Base-by-base conservation (phyloP, 768 basidiomycete genomes). In the Termitomyces sp. region DNA sequence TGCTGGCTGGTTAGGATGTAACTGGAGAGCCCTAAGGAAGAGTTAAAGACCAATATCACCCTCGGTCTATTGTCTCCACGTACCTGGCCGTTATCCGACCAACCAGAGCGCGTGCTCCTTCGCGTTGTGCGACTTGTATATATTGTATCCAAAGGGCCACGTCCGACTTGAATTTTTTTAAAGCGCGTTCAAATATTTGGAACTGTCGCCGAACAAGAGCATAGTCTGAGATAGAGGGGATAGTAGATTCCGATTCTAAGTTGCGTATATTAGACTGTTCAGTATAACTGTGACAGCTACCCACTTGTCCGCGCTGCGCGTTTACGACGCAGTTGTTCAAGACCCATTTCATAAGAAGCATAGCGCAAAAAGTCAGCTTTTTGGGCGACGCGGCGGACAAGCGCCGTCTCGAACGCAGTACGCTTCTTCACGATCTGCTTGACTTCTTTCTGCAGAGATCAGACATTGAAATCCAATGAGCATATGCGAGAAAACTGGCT, bases 341-440 rank as follows among this genome's bases (percentile, higher is more conserved):
- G 79, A 11, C 81, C 81, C 85, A 93, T 94, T 74, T 95, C 93
- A 69, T 95, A 97, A 5, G 89, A 81, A n/a, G 84, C 87, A 75
- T 98, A 98, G 29, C 91, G 87, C 68, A 96, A 73, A 73, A 86
- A 97, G 72, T 98, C 95, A 11, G 83, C 77, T 72, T 95, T 95
- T 71, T 89, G 86, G 5, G 92, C 86, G 35, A 91, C 81, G 50
- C 92, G 83, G 40, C 95, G 83, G 8, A 98, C 83, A 45, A 98
- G 82, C 1, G 88, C 82, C 0, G 82, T 87, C 75, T 98, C 95
- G 67, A 91, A 92, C 37, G 75, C 77, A 6, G 92, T 95, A 27
- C 94, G 82, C 66, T 86, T 87, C 73, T 86, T 88, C 67, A 97
- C 81, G 56, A 98, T 93, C 62, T 87, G 81, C 64, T 89, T 90